Conservation (phyloP, 129 eudicot species). For the Tanacetum coccineum region DNA sequence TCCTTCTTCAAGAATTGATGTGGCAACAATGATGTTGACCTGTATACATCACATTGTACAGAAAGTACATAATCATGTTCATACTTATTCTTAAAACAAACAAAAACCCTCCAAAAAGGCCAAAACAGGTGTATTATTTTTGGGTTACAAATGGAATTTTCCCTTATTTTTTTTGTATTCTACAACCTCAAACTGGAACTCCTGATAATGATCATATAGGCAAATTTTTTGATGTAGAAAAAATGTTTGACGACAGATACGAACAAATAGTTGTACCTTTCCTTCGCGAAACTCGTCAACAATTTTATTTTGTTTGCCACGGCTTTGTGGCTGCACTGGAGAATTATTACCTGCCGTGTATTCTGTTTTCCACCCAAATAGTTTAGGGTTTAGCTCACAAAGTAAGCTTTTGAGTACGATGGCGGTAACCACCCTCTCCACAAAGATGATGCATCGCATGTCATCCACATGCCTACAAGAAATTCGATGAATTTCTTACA, state of each 20-base stretch:
- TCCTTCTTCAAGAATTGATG: conserved; percentile 97
- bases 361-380: conserved; percentile 58
- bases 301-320: conserved; percentile 55
- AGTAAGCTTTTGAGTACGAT: conserved; percentile 56
- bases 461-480: conserved; percentile 52
- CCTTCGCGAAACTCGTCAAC: conserved; percentile 84
- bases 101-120: no score
- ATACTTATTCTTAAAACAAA: not conserved
- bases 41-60: conserved; percentile 25
- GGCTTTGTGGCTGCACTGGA: conserved; percentile 52
- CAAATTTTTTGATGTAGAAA: not conserved
- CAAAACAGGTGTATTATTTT: no score
- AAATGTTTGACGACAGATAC: not conserved
- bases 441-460: conserved; percentile 83
- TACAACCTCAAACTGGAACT: no score
- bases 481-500: not conserved
- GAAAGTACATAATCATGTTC: not conserved
- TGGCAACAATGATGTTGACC: conserved; percentile 88
- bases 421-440: conserved; percentile 77
- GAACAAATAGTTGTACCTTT: conserved; percentile 31
- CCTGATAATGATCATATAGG: no score
- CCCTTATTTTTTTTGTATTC: no score
- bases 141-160: no score
- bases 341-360: conserved; percentile 62
- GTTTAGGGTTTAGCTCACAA: conserved; percentile 50